Evolutionary conservation across 257 asterid genomes (phyloP).

Genomic region (Verbena officinalis): DNA sequence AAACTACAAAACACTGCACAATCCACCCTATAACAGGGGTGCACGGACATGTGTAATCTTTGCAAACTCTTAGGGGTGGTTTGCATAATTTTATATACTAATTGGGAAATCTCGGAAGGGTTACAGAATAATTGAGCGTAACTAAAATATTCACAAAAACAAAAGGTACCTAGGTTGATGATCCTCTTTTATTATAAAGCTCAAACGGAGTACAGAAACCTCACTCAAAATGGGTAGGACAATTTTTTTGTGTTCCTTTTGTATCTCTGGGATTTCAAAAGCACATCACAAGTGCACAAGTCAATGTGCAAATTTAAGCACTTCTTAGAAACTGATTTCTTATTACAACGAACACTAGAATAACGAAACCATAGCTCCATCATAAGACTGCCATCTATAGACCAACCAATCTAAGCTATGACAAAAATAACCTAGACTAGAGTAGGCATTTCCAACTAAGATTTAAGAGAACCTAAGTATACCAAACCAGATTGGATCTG

Average conservation of each 20-base stretch:
- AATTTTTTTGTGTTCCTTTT: not conserved
- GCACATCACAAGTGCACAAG: not conserved
- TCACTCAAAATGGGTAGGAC: too few species aligned
- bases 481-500: not conserved
- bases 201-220: too few species aligned
- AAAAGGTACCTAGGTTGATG: too few species aligned
- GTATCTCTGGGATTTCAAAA: not conserved
- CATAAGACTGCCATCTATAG: not conserved
- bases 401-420: not conserved
- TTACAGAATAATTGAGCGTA: too few species aligned
- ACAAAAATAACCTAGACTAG: not conserved
- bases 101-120: too few species aligned
- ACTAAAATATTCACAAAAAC: too few species aligned
- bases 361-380: not conserved
- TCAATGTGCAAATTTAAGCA: not conserved
- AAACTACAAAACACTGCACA: not conserved
- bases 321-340: not conserved
- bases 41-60: too few species aligned
- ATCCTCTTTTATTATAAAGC: too few species aligned
- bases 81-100: too few species aligned
- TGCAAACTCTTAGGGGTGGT: too few species aligned
- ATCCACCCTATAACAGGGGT: too few species aligned
- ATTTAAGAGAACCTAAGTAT: not conserved
- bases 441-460: not conserved
- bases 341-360: too few species aligned